Evolutionary conservation across 225 moss, liverwort and hornwort species (phyloP), one percentile per base, ranked within the genome.

Genomic region (Climacium dendroides): DNA sequence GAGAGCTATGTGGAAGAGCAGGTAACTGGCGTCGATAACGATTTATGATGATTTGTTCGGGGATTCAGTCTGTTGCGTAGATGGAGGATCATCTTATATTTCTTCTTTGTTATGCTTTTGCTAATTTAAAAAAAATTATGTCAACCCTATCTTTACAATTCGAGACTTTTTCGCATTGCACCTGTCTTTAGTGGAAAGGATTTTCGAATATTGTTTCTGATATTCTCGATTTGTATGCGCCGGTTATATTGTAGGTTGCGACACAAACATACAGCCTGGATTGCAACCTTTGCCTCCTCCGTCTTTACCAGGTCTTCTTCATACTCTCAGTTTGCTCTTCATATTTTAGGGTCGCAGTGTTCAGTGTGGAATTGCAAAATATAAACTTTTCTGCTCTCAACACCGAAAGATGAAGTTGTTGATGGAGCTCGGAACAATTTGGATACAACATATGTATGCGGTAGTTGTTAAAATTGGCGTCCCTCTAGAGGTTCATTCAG

Each of bases 1-100:
- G 98, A 99, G 86, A 95, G 94, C 91, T 99, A 95, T 95, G 98
- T 96, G 39, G 95, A 99, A 72, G 97, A 97, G 89, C 97, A 97
- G 97, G 92, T 87, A 37, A 39, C 78, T 17, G 77, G 25, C 10
- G 35, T 6, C 78, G 41, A 41, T 59, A 19, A 16, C 22, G 35
- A 72, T 84, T 62, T 28, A 5, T 60, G 41, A 26, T 79, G 13
- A 50, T 2, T 18, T 30, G 1, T 82, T 81, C 11, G 22, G 58
- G 55, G 48, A 63, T 61, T 71, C 28, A 19, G 1, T 54, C 25
- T 41, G 45, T 71, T 41, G 15, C 11, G 15, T 72, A 52, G 43
- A 62, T 22, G 41, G 39, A 67, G 37, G 39, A n/a, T 45, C 24
- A 39, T 35, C 37, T 16, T 15, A 4, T n/a, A 41, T 57, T 55